A percentile compares a stretch with the other conserved stretches of the same genome.
phyloP scores from a whole-genome alignment of 495 filamentous ascomycete genomes.

The Barbatosphaeria neglecta region DNA sequence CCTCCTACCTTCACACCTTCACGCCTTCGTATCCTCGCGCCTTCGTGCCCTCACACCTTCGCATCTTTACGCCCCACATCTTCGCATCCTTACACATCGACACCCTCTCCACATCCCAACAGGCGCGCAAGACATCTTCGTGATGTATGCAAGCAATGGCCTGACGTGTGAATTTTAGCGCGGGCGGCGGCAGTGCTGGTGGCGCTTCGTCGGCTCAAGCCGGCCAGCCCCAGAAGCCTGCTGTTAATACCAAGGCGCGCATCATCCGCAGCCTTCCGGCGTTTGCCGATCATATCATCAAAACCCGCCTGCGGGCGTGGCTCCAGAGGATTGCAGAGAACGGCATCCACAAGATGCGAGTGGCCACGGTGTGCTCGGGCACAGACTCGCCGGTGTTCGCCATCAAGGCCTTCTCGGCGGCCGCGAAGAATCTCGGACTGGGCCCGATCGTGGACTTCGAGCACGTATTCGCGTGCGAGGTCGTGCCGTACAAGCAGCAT shows the following conservation, averaged over 20 bases:
- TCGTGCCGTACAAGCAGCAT: slow-evolving; percentile 65
- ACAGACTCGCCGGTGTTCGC: slow-evolving; percentile 71
- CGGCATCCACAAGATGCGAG: slow-evolving; percentile 25
- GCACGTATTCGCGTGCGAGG: slow-evolving; percentile 71
- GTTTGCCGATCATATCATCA: background rate
- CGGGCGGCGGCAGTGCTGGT: background rate
- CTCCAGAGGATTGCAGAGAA: background rate
- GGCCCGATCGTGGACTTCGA: slow-evolving; percentile 30
- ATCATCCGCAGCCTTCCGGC: background rate
- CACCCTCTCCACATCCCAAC: too few species aligned
- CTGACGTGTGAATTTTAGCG: too few species aligned
- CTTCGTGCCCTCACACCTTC: too few species aligned
- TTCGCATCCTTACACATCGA: too few species aligned
- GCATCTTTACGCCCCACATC: too few species aligned
- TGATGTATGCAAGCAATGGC: too few species aligned
- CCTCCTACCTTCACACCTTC: too few species aligned
- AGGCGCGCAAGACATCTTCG: too few species aligned
- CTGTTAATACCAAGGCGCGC: background rate
- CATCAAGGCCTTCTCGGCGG: slow-evolving; percentile 38
- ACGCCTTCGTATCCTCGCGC: too few species aligned
- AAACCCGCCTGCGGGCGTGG: background rate
- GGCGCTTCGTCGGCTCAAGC: background rate
- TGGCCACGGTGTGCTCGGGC: slow-evolving; percentile 74
- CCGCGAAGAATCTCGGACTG: slow-evolving; percentile 11
- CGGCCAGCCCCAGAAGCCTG: background rate